Percentiles rank a stretch among this genome's conserved stretches.
Evolutionary conservation across 768 basidiomycete genomes (phyloP).

Genomic region (Leccinum rimulosum): DNA sequence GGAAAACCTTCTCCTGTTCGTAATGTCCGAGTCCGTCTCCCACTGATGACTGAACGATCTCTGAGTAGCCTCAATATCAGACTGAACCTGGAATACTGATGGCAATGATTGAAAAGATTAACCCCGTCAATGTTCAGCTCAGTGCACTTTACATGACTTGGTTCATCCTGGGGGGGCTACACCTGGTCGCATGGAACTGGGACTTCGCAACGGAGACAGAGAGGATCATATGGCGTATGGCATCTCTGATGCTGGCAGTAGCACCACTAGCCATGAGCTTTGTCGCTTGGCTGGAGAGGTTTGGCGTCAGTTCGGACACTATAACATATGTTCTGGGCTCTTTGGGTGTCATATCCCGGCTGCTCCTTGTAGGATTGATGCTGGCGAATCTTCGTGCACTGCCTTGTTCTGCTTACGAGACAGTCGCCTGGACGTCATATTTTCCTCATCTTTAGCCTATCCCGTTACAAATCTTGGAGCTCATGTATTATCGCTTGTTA

Average conservation of each 20-base stretch:
- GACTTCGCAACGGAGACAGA: neutral
- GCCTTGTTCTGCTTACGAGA: neutral
- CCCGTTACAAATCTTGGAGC: neutral
- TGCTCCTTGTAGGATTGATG: neutral
- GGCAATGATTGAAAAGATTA: neutral
- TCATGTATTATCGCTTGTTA: neutral
- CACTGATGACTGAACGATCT: neutral
- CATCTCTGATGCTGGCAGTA: neutral
- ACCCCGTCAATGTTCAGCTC: neutral
- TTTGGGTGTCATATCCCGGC: neutral
- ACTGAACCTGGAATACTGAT: neutral
- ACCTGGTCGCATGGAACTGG: neutral
- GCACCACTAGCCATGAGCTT: neutral
- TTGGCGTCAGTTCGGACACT: neutral
- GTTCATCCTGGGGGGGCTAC: neutral
- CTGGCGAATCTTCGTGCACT: neutral
- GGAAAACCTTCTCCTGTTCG: neutral
- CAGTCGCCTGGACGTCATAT: neutral
- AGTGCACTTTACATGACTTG: neutral
- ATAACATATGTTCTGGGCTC: neutral
- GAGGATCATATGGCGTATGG: neutral
- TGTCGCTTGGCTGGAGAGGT: neutral
- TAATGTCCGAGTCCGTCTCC: neutral
- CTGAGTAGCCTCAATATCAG: neutral
- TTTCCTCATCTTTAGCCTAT: constrained; percentile 2